These are phyloP conservation scores for Sherardia arvensis DNA, from an alignment of 257 asterid genomes.

Conservation along the genomic window DNA sequence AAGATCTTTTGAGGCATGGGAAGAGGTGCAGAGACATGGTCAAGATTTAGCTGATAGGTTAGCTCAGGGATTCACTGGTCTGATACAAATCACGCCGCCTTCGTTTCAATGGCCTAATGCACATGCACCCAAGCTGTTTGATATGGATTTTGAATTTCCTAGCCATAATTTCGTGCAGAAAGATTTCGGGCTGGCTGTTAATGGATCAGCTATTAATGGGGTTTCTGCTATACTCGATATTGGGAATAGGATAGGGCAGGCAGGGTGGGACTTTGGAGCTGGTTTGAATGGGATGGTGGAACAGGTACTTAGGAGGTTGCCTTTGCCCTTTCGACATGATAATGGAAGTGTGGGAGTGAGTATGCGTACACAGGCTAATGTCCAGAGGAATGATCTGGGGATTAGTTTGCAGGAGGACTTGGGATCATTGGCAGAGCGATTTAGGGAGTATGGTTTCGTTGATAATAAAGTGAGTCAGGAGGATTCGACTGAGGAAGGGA, in stretches of 20 bases:
- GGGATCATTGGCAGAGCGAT: conserved; percentile 67
- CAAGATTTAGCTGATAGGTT: conserved; percentile 80
- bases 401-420: conserved; percentile 65
- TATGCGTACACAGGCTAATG: conserved; percentile 24
- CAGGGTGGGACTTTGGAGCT: conserved; percentile 79
- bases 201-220: conserved; percentile 52
- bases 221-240: conserved; percentile 83
- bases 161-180: conserved; percentile 43
- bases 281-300: conserved; percentile 70
- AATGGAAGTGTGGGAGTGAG: conserved; percentile 43
- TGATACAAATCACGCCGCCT: conserved; percentile 75
- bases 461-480: conserved; percentile 42
- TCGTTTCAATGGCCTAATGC: conserved; percentile 75
- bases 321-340: conserved; percentile 67
- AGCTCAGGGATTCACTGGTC: conserved; percentile 76
- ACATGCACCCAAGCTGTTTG: conserved; percentile 54
- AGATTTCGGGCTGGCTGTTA: conserved; percentile 58
- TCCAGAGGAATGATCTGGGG: conserved; percentile 37
- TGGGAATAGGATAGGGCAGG: conserved; percentile 87
- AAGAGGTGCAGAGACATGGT: conserved; percentile 97
- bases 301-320: conserved; percentile 59
- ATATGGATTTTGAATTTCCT: conserved; percentile 69
- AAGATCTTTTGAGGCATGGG: conserved; percentile 97
- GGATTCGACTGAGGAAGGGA: conserved; percentile 47
- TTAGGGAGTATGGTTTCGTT: conserved; percentile 53